phyloP scores from a whole-genome alignment of 2,329 filamentous ascomycete species.

The Ophiostoma novo-ulmi region DNA sequence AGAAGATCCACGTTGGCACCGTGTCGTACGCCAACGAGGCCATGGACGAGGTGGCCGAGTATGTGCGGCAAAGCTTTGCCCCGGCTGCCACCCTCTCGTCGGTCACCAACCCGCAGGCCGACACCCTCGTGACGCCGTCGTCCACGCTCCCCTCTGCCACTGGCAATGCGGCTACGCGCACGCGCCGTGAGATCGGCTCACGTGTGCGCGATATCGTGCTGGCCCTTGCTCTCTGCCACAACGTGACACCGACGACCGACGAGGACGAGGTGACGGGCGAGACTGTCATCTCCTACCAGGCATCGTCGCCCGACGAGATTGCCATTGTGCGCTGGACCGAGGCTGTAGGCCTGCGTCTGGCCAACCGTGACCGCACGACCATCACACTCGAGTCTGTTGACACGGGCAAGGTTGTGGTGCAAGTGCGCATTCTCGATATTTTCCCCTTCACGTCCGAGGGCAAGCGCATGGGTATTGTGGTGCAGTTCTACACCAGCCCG shows the following conservation, averaged over 20 bases:
- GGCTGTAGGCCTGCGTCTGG: slow-evolving; percentile 77
- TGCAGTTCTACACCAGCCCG: slow-evolving; percentile 60
- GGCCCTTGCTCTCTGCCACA: slow-evolving; percentile 89
- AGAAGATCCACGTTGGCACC: slow-evolving; percentile 96
- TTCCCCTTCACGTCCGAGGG: slow-evolving; percentile 98
- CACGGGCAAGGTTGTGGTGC: slow-evolving; percentile 68
- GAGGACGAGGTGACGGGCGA: slow-evolving; percentile 64
- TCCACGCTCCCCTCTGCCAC: slow-evolving; percentile 37
- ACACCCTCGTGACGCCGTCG: slow-evolving; percentile 66
- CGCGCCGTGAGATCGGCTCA: slow-evolving; percentile 85
- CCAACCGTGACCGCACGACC: slow-evolving; percentile 77
- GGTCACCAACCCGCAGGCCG: neutral
- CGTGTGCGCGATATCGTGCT: slow-evolving; percentile 90
- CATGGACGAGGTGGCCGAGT: slow-evolving; percentile 92
- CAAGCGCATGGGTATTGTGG: slow-evolving; percentile 96
- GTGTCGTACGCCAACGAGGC: slow-evolving; percentile 98
- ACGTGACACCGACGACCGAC: slow-evolving; percentile 88
- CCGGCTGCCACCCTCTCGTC: slow-evolving; percentile 37
- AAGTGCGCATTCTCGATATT: slow-evolving; percentile 82
- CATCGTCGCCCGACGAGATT: slow-evolving; percentile 95
- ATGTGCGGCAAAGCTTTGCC: slow-evolving; percentile 78
- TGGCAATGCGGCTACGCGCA: slow-evolving; percentile 62
- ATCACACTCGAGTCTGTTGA: slow-evolving; percentile 77
- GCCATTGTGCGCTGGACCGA: slow-evolving; percentile 96
- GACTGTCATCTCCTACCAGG: slow-evolving; percentile 80